These are phyloP conservation scores for Panaeolus papilionaceus DNA, from an alignment of 768 basidiomycete genomes.

Conservation along the genomic window DNA sequence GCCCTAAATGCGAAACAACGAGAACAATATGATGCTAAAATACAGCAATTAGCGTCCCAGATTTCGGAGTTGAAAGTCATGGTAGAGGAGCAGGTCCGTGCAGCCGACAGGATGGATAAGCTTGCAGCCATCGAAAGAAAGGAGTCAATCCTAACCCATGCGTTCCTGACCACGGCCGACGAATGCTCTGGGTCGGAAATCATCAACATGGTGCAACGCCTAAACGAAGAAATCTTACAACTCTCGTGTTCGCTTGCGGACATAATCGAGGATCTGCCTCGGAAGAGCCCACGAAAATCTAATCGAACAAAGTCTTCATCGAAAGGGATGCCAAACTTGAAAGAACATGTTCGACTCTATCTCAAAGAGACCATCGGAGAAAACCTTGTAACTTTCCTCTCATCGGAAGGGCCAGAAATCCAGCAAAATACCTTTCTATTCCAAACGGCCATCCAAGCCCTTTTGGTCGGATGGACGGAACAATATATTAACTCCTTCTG, in stretches of 20 bases:
- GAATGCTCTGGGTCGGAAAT: conserved; percentile 51
- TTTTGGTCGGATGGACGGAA: background rate
- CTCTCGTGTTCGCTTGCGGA: conserved; percentile 53
- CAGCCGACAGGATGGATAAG: background rate
- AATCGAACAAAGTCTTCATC: background rate
- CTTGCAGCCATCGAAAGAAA: background rate
- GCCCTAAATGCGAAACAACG: background rate
- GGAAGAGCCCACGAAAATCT: background rate
- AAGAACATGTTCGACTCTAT: background rate
- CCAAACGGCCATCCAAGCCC: background rate
- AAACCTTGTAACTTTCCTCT: background rate
- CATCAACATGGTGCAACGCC: conserved; percentile 42
- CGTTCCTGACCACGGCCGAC: conserved; percentile 50
- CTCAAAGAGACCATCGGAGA: background rate
- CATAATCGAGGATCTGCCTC: conserved; percentile 30
- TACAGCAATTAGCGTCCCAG: background rate
- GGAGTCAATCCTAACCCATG: conserved; percentile 39
- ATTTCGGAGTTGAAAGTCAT: background rate
- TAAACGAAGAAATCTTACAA: conserved; percentile 59
- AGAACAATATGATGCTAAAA: background rate
- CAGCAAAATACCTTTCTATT: background rate
- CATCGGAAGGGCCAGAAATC: background rate
- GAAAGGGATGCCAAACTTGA: background rate
- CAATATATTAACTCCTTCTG: background rate
- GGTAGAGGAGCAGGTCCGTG: background rate